These are phyloP conservation scores for Geranium brycei DNA, from an alignment of 345 rosid species.

Conservation along the genomic window DNA sequence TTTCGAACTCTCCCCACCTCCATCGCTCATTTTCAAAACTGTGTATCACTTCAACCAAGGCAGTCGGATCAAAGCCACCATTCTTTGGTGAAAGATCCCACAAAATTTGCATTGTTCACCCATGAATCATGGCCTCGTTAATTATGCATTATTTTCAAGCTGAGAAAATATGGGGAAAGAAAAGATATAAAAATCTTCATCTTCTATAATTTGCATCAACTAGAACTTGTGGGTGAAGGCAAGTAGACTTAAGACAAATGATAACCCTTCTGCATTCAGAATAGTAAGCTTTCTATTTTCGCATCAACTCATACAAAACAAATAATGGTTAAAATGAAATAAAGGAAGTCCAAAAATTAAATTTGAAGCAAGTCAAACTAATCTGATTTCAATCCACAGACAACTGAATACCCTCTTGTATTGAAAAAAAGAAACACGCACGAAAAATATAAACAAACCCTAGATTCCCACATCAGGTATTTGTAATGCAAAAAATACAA, in stretches of 20 bases:
- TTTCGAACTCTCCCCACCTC: constrained; percentile 52
- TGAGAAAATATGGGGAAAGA: background rate
- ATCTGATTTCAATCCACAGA: background rate
- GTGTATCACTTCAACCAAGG: constrained; percentile 36
- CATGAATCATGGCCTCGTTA: constrained; percentile 5
- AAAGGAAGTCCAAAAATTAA: background rate
- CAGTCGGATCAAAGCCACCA: constrained; percentile 20
- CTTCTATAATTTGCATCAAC: background rate
- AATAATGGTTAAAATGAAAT: no score
- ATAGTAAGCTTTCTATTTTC: background rate
- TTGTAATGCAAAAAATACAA: background rate
- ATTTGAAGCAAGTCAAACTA: background rate
- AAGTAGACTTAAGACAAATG: constrained; percentile 9
- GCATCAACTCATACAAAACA: background rate
- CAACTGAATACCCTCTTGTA: background rate
- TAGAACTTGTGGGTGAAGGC: no score
- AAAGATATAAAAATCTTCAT: background rate
- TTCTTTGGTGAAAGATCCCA: constrained; percentile 13
- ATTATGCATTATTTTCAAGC: background rate
- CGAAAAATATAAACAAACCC: background rate
- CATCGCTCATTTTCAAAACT: constrained; percentile 80
- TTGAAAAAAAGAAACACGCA: background rate
- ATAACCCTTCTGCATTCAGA: background rate
- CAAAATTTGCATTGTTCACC: constrained; percentile 19
- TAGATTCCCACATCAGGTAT: background rate